These are phyloP conservation scores for Lophiostoma macrostomum DNA, from an alignment of 495 filamentous ascomycete species.

Conservation along the genomic window DNA sequence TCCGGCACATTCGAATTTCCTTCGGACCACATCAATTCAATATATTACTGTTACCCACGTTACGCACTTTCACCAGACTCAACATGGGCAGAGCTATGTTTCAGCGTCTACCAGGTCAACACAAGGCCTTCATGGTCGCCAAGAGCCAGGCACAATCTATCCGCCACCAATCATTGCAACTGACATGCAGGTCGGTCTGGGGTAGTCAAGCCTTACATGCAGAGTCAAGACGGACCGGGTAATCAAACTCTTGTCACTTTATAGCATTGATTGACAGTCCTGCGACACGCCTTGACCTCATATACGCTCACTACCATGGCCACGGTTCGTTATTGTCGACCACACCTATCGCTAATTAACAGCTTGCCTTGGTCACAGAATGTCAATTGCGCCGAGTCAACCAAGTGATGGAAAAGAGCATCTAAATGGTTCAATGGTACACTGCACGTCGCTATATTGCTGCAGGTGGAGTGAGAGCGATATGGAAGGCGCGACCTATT, in stretches of 20 bases:
- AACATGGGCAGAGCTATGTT: not conserved
- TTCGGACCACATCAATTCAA: too few relatives aligned
- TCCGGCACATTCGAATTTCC: too few relatives aligned
- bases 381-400: not conserved
- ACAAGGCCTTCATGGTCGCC: slow-evolving; percentile 9
- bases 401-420: slow-evolving; percentile 14
- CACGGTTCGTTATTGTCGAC: slow-evolving; percentile 8
- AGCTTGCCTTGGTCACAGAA: not conserved
- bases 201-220: slow-evolving; percentile 9
- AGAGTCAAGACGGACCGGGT: not conserved
- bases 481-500: too few relatives aligned
- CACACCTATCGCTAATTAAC: slow-evolving; percentile 8
- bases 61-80: not conserved
- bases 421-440: not conserved
- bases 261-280: not conserved
- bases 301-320: not conserved
- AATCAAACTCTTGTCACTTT: too few relatives aligned
- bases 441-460: too few relatives aligned
- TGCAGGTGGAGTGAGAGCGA: too few relatives aligned
- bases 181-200: not conserved
- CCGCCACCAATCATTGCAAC: slow-evolving; percentile 1
- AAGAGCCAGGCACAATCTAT: slow-evolving; percentile 26
- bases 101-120: too few relatives aligned
- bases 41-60: too few relatives aligned
- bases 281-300: slow-evolving; percentile 6